These are phyloP conservation scores for Eucalyptus regnans DNA, from an alignment of 345 rosid genomes.

Conservation along the genomic window DNA sequence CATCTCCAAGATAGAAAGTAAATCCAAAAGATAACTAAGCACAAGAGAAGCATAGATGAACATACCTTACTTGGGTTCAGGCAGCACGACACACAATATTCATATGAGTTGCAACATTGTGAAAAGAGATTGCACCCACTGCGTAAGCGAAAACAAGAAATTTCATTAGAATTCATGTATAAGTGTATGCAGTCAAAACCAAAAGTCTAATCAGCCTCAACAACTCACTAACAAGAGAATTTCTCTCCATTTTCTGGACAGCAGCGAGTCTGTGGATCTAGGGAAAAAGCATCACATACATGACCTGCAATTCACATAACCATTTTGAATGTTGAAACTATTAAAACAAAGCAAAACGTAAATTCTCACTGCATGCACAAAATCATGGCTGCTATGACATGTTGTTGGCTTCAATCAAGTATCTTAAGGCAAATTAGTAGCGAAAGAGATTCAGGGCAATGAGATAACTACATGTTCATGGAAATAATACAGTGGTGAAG, in stretches of 20 bases:
- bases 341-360: neutral
- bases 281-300: constrained; percentile 76
- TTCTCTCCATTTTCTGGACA: constrained; percentile 75
- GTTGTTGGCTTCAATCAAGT: neutral
- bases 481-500: neutral
- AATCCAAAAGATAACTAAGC: neutral
- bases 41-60: neutral
- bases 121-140: constrained; percentile 80
- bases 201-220: neutral
- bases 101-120: constrained; percentile 81
- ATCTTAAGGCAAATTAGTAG: neutral
- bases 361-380: neutral
- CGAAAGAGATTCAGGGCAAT: neutral
- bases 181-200: neutral
- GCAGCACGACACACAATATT: constrained; percentile 91
- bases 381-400: neutral
- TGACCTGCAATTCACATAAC: constrained; percentile 28
- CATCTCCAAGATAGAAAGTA: neutral
- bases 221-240: constrained; percentile 92
- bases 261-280: constrained; percentile 70
- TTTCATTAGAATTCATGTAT: neutral
- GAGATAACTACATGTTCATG: neutral
- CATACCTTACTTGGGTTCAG: constrained; percentile 64
- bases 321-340: neutral
- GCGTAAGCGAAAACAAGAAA: neutral